These are phyloP conservation scores for Coemansia sp. DNA, from an alignment of 192 early-diverging fungal genomes.

Conservation along the genomic window DNA sequence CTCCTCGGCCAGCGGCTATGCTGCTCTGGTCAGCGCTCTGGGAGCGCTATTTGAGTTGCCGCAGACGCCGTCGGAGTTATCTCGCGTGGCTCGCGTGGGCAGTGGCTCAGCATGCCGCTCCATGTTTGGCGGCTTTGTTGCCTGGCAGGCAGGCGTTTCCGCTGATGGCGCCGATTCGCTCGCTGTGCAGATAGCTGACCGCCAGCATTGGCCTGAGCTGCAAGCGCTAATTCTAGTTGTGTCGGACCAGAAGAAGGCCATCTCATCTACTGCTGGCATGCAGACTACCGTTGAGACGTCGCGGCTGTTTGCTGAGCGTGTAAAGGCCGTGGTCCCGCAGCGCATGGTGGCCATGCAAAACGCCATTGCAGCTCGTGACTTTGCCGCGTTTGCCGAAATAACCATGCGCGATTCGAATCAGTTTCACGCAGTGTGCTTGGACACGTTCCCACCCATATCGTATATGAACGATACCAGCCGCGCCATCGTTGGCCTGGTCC, in stretches of 20 bases:
- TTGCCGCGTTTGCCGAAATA: conserved; percentile 86
- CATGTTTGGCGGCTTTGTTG: conserved; percentile 97
- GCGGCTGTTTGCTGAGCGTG: conserved; percentile 77
- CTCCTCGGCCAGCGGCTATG: conserved; percentile 94
- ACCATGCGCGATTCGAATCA: conserved; percentile 99
- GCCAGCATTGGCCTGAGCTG: conserved; percentile 93
- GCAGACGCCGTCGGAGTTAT: conserved; percentile 72
- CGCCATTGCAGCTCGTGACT: conserved; percentile 83
- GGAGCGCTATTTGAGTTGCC: conserved; percentile 71
- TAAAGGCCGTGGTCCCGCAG: conserved; percentile 80
- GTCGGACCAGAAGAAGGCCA: conserved; percentile 87
- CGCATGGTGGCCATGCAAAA: conserved; percentile 85
- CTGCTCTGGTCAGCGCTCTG: conserved; percentile 85
- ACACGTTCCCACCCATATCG: conserved; percentile 97
- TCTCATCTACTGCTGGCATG: conserved; percentile 94
- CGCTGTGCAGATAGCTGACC: conserved; percentile 89
- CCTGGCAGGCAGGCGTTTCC: conserved; percentile 87
- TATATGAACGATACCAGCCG: conserved; percentile 96
- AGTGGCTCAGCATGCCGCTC: conserved; percentile 97
- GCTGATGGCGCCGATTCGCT: conserved; percentile 81
- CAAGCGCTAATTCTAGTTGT: conserved; percentile 94
- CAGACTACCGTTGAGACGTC: conserved; percentile 95
- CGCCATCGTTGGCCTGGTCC: conserved; percentile 79
- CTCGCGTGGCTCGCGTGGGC: conserved; percentile 87
- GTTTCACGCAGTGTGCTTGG: conserved; percentile 98